Base-by-base conservation (phyloP, 2,329 filamentous ascomycete species). In the Triangularia setosa region DNA sequence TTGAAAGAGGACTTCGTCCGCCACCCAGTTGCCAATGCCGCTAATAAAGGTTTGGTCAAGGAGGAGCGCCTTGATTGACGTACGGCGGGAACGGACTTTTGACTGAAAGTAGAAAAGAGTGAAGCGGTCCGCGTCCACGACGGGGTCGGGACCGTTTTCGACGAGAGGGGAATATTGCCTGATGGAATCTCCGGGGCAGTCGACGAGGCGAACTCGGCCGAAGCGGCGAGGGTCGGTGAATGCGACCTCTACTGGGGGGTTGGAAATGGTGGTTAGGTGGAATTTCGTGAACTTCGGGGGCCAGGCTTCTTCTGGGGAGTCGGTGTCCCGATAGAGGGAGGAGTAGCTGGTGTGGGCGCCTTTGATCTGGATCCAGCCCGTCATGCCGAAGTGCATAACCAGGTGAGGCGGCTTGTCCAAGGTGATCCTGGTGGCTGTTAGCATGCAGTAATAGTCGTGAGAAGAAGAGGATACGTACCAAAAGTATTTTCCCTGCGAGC, bases 11-110 rank as follows among this genome's bases (percentile, higher is more conserved):
- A 97, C 89, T 75, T 99, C 95, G 73, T 99, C 95, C 0, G 90
- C 93, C 61, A 99, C 94, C 94, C 94, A 99, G 74, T 98, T 98
- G 0, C 95, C 95, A 67, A 99, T 91, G 7, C 95, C 95, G 72
- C 91, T 95, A 66, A 98, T 90, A 74, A 90, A 90, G 18, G 87
- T 84, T 76, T 99, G 95, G 73, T 98, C 92, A 3, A 98, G 82
- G 12, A 99, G 80, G 21, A 97, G 81, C 0, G 93, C 91, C 75
- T 98, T 98, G 68, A 98, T 85, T 0, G 94, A 93, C 0, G 97
- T 91, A 71, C 87, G 91, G 62, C 94, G 93, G 64, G 83, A 86
- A 58, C 78, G 81, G 79, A 97, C 81, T 75, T 92, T 90, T 62
- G 81, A 76, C n/a, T 76, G 78, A 18, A 99, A 77, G 83, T 91